Evolutionary conservation across 2,329 filamentous ascomycete genomes (phyloP), one percentile per base, ranked within the genome.

Genomic region (Beauveria scarabaeidicola): DNA sequence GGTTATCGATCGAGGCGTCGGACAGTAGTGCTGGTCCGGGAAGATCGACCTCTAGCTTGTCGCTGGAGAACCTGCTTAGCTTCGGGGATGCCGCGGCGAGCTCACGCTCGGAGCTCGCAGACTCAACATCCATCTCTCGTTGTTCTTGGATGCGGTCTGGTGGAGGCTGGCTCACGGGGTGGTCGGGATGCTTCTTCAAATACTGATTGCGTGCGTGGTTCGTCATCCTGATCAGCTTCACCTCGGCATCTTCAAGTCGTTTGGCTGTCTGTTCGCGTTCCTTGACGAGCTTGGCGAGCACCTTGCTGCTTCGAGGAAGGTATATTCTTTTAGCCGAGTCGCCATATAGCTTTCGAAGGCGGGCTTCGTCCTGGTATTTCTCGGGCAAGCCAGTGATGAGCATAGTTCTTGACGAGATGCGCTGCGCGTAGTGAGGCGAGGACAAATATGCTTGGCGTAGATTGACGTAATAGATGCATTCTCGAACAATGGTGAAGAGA

Each of bases 371-470:
- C 36, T 93, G 80, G 63, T 92, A 94, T 4, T 88, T 81, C 40
- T 84, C 76, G 0, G 93, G 92, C 1, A 96, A 90, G 1, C 89
- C 88, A 1, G 91, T 89, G 72, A 96, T 96, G n/a, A 99, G 82
- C 7, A 97, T 91, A 1, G 92, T 97, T 29, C 91, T 85, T 0
- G 92, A 91, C 0, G 93, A 97, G 46, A 97, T 85, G 19, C 92
- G 88, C 65, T 86, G 88, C 29, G 91, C 83, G 69, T 96, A 93
- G 54, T 89, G 79, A 1, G 90, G 91, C 2, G 91, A 90, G 60
- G 96, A 80, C n/a, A 92, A 84, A 75, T 95, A 97, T 1, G 93
- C 93, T 75, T 97, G 94, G 64, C 93, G 89, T 56, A 97, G 75
- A 67, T 96, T 96, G 76, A 97, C 90, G 73, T 90, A 96, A 80